Conservation (phyloP, 2,329 filamentous ascomycete genomes). For the Colletotrichum agaves region DNA sequence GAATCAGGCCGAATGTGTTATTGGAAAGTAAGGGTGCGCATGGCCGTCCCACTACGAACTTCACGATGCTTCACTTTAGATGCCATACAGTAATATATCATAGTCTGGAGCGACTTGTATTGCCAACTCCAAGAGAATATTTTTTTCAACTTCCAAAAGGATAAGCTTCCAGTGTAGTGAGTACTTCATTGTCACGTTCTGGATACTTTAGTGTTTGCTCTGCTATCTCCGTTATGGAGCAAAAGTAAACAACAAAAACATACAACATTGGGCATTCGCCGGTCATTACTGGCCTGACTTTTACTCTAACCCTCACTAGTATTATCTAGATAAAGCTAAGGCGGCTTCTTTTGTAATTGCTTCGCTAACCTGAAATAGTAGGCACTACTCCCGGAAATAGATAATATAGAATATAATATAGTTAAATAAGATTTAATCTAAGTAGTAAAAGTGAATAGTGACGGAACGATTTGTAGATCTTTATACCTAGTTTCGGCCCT, state of each 20-base stretch:
- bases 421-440: too few relatives aligned
- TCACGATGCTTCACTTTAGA: not conserved
- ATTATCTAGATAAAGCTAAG: not conserved
- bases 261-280: conserved; percentile 2
- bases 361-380: too few relatives aligned
- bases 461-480: too few relatives aligned
- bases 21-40: not conserved
- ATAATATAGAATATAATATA: too few relatives aligned
- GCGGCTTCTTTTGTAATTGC: too few relatives aligned
- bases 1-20: not conserved
- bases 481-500: too few relatives aligned
- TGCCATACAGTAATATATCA: not conserved
- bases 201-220: not conserved
- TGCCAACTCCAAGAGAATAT: not conserved
- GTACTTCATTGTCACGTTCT: not conserved
- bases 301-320: not conserved
- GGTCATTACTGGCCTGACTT: not conserved
- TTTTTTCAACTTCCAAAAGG: too few relatives aligned
- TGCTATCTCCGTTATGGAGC: not conserved
- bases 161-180: not conserved
- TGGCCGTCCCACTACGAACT: not conserved
- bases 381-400: too few relatives aligned
- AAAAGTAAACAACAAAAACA: not conserved
- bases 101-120: not conserved
- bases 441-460: too few relatives aligned